Percentiles rank a stretch among this genome's conserved stretches.
These are phyloP conservation scores for Tylopilus vinaceipallidus DNA, from an alignment of 768 basidiomycete species.

Conservation along the genomic window DNA sequence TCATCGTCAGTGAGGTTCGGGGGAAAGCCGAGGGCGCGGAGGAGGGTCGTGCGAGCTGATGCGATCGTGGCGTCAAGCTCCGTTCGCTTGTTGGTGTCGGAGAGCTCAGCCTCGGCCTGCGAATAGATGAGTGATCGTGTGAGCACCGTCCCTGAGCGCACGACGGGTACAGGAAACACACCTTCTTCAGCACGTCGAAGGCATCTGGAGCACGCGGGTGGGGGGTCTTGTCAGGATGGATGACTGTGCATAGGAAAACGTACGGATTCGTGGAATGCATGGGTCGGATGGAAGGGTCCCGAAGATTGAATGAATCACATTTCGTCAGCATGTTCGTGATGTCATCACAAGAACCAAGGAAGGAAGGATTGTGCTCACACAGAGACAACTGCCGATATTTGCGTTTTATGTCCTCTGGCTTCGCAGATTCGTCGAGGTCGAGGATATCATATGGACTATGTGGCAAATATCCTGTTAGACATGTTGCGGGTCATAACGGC, in stretches of 20 bases:
- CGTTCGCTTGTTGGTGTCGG: slow-evolving; percentile 74
- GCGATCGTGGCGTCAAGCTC: slow-evolving; percentile 78
- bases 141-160: background rate
- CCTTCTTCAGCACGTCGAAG: slow-evolving; percentile 93
- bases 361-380: slow-evolving; percentile 48
- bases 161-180: slow-evolving; percentile 25
- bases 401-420: slow-evolving; percentile 85
- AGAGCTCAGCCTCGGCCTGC: slow-evolving; percentile 83
- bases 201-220: slow-evolving; percentile 88
- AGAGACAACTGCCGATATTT: slow-evolving; percentile 83
- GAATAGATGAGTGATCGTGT: background rate
- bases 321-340: slow-evolving; percentile 23
- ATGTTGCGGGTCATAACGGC: background rate
- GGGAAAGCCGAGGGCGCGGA: slow-evolving; percentile 64
- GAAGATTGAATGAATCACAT: slow-evolving; percentile 3
- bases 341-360: background rate
- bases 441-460: slow-evolving; percentile 93
- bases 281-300: background rate
- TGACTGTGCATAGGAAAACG: slow-evolving; percentile 61
- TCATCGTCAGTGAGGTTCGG: slow-evolving; percentile 58
- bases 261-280: slow-evolving; percentile 28
- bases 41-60: slow-evolving; percentile 66
- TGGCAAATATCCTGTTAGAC: background rate
- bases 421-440: slow-evolving; percentile 68
- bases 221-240: slow-evolving; percentile 97